phyloP scores from a whole-genome alignment of 75 land plant species.

The Cryptomeria japonica region DNA sequence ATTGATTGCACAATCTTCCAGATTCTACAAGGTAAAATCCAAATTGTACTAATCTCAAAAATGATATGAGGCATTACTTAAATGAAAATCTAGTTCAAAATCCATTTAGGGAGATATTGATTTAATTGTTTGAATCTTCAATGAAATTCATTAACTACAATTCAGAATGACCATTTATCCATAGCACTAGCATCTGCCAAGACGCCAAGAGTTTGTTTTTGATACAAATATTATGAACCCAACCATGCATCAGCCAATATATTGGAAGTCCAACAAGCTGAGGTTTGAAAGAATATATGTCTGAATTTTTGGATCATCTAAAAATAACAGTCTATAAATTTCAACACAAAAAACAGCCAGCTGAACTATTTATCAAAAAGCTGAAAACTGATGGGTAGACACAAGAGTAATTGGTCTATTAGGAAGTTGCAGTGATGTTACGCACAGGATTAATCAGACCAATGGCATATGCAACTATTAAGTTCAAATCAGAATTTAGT shows the following conservation, averaged over 20 bases:
- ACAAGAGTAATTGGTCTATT: neutral
- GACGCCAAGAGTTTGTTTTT: neutral
- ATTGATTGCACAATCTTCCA: neutral
- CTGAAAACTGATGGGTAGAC: neutral
- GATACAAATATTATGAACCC: neutral
- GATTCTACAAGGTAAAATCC: neutral
- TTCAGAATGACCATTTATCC: neutral
- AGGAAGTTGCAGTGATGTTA: neutral
- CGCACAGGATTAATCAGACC: neutral
- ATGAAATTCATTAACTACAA: neutral
- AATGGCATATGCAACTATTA: neutral
- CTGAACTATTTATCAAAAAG: neutral
- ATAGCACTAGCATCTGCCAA: neutral
- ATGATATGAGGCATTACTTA: neutral
- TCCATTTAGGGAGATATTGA: neutral
- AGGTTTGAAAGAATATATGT: neutral
- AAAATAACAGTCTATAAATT: neutral
- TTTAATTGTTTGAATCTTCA: neutral
- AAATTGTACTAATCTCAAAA: neutral
- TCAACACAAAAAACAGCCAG: neutral
- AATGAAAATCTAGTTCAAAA: neutral
- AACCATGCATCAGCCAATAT: neutral
- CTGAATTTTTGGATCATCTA: neutral
- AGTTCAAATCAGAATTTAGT: neutral
- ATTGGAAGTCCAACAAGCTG: neutral